These are phyloP conservation scores for Jackrogersella minutella DNA, from an alignment of 495 filamentous ascomycete species.

Conservation along the genomic window DNA sequence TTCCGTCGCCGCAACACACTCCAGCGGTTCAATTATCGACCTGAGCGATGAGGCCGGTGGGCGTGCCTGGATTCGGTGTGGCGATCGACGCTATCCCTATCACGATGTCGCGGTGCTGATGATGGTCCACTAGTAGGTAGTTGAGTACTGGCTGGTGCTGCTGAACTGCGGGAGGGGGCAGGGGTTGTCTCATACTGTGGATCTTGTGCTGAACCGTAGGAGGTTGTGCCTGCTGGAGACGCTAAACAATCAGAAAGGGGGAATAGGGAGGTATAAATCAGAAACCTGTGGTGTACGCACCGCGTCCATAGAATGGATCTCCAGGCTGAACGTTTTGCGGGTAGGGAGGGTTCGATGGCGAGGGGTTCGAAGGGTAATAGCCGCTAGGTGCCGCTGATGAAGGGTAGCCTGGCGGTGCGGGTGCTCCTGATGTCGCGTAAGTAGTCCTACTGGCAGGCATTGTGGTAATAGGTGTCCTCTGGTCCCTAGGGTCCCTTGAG, in stretches of 20 bases:
- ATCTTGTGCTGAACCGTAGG: constrained; percentile 50
- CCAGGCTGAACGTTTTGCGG: constrained; percentile 48
- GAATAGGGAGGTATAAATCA: constrained; percentile 35
- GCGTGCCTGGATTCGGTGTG: constrained; percentile 51
- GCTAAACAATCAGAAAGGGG: constrained; percentile 61
- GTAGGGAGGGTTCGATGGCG: constrained; percentile 42
- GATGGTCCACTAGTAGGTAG: constrained; percentile 43
- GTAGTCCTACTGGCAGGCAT: constrained; percentile 42
- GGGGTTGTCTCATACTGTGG: constrained; percentile 47
- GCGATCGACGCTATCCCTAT: constrained; percentile 48
- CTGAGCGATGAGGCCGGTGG: constrained; percentile 41
- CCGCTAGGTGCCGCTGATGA: constrained; percentile 34
- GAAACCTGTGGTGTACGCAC: constrained; percentile 54
- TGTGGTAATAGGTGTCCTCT: constrained; percentile 43
- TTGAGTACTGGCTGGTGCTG: constrained; percentile 44
- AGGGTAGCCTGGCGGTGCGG: constrained; percentile 41
- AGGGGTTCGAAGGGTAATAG: constrained; percentile 47
- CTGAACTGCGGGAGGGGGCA: constrained; percentile 41
- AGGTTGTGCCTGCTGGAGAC: constrained; percentile 57
- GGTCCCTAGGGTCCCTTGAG: constrained; percentile 42
- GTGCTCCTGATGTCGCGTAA: constrained; percentile 45
- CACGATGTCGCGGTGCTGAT: constrained; percentile 46
- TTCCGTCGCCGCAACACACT: constrained; percentile 41
- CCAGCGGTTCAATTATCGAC: constrained; percentile 39
- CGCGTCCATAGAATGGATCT: constrained; percentile 62